phyloP scores from a whole-genome alignment of 2,329 filamentous ascomycete genomes.

The Sphaerulina musiva region DNA sequence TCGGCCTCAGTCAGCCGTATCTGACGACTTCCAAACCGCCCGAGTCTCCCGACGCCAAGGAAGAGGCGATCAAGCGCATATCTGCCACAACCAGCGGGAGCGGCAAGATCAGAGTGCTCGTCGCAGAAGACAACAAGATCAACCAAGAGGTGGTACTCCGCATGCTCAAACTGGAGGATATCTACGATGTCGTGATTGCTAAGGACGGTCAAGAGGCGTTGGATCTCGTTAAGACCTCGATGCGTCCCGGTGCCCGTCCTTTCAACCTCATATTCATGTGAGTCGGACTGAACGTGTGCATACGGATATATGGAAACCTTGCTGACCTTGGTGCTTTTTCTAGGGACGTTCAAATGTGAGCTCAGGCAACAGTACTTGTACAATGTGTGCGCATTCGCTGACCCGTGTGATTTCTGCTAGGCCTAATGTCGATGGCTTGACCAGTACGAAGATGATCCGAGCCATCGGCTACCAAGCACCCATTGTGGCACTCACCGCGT shows the following conservation, averaged over 20 bases:
- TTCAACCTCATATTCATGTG: constrained; percentile 79
- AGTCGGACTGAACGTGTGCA: background rate
- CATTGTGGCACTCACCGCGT: constrained; percentile 89
- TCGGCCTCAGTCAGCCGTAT: constrained; percentile 77
- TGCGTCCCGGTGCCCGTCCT: constrained; percentile 54
- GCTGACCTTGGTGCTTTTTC: background rate
- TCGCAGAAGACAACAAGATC: constrained; percentile 71
- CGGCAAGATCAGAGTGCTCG: constrained; percentile 68
- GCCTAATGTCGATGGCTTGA: constrained; percentile 72
- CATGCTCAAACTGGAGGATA: constrained; percentile 67
- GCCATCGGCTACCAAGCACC: constrained; percentile 81
- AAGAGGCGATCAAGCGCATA: constrained; percentile 59
- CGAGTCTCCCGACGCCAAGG: constrained; percentile 53
- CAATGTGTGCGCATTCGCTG: background rate
- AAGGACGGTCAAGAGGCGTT: constrained; percentile 62
- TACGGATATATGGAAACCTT: background rate
- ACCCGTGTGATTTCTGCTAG: background rate
- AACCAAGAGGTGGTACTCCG: constrained; percentile 56
- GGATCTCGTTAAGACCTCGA: constrained; percentile 74
- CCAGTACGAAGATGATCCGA: constrained; percentile 78
- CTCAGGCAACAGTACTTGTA: background rate
- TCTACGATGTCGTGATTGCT: constrained; percentile 83
- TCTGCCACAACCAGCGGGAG: constrained; percentile 53
- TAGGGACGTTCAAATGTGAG: constrained; percentile 23
- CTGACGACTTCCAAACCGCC: constrained; percentile 51